phyloP scores from a whole-genome alignment of 2,329 filamentous ascomycete species.

The Arthrobotrys pseudoclavata region DNA sequence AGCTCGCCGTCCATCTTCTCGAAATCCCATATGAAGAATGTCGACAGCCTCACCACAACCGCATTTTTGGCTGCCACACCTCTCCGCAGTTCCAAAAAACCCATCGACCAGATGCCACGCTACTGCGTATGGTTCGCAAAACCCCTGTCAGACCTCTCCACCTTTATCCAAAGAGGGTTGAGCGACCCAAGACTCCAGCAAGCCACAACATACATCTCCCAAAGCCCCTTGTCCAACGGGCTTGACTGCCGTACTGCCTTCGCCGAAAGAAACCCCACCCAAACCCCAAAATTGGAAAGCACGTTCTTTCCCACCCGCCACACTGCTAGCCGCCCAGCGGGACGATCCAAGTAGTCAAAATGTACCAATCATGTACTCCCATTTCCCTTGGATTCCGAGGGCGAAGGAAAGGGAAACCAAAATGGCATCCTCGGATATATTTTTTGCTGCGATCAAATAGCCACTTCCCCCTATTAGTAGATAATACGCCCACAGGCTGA shows the following conservation, averaged over 20 bases:
- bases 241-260: constrained; percentile 56
- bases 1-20: not conserved
- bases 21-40: not conserved
- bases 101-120: constrained; percentile 11
- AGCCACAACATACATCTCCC: constrained; percentile 50
- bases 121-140: not conserved
- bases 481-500: constrained; percentile 21
- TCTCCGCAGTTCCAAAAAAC: constrained; percentile 17
- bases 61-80: constrained; percentile 26
- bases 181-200: constrained; percentile 50
- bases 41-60: constrained; percentile 28
- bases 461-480: constrained; percentile 15
- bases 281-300: constrained; percentile 35
- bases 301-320: constrained; percentile 50
- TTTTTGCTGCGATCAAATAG: not conserved
- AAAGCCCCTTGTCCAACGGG: constrained; percentile 57
- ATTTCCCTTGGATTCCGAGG: constrained; percentile 2
- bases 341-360: constrained; percentile 43
- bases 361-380: constrained; percentile 54
- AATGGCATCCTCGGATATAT: constrained; percentile 11
- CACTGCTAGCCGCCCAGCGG: constrained; percentile 56
- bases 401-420: not conserved
- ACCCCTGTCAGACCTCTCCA: constrained; percentile 49
- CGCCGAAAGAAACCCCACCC: constrained; percentile 27
- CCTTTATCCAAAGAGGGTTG: constrained; percentile 53